A percentile compares a stretch with the other conserved stretches of the same genome.
These are phyloP conservation scores for Corrigiola litoralis DNA, from an alignment of 179 eudicot genomes.

Conservation along the genomic window DNA sequence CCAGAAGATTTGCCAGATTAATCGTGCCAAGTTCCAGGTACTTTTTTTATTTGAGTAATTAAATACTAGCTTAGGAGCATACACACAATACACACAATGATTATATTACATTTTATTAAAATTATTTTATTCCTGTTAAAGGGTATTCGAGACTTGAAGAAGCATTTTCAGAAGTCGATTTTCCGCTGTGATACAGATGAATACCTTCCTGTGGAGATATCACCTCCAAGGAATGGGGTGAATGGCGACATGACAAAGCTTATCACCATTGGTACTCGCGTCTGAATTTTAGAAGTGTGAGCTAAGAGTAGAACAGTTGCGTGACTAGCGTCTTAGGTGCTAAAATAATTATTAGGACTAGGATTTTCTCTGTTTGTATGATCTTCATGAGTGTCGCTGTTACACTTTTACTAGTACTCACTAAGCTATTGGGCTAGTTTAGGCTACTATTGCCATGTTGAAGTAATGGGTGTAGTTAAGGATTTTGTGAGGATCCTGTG, in stretches of 20 bases:
- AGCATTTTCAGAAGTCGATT: constrained; percentile 18
- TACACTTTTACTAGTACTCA: too few species aligned
- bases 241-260: not conserved
- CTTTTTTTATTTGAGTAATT: not conserved
- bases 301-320: too few species aligned
- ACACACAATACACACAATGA: too few species aligned
- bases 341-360: too few species aligned
- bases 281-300: not conserved
- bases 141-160: constrained; percentile 31
- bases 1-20: constrained; percentile 30
- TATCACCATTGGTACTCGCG: constrained; percentile 8
- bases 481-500: constrained; percentile 2
- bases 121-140: not conserved
- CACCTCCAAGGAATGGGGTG: constrained; percentile 34
- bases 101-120: too few species aligned
- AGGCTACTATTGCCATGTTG: not conserved
- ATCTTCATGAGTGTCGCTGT: too few species aligned
- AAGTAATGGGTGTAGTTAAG: not conserved
- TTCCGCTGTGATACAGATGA: constrained; percentile 25
- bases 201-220: constrained; percentile 34
- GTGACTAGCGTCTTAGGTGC: too few species aligned
- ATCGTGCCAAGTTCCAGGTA: constrained; percentile 42
- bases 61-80: too few species aligned
- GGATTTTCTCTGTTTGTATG: too few species aligned
- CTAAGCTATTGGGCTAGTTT: too few species aligned